Evolutionary conservation across 2,329 filamentous ascomycete genomes (phyloP), one percentile per base, ranked within the genome.

Genomic region (Pseudogymnoascus sp.): DNA sequence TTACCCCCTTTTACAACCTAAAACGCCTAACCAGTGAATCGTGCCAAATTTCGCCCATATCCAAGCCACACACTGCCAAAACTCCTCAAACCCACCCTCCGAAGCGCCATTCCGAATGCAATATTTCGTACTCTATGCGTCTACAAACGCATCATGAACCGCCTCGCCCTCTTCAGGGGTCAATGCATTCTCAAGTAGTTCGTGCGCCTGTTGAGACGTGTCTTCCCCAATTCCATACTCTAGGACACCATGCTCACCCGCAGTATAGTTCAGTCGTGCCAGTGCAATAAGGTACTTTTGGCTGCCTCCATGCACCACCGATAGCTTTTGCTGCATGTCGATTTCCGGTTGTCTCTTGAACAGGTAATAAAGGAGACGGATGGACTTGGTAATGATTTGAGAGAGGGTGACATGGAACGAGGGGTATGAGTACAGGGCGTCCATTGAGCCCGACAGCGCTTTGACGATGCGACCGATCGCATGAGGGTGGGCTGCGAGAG

Each of bases 251-350:
- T 91, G 88, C 65, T 96, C 91, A 60, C 28, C 31, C 21, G 86
- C 84, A 5, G 85, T 87, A 73, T 96, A 97, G 0, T 90, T 91
- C n/a, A 97, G 77, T 44, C 93, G 78, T 0, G 91, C 92, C 50
- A 99, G 77, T 1, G 86, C 85, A 8, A 97, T 83, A 1, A 95
- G 78, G 70, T 95, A 93, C 61, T 92, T 91, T 70, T 96, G 91
- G 61, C 85, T 84, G 0, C 87, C 90, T 2, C 91, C 90, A 4
- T 84, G 81, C 0, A 90, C 83, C 7, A 83, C 82, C 0, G 82
- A 80, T 4, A 96, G 78, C 73, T 93, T 95, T 59, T 83, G 81
- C 59, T 85, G 82, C 66, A 95, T 84, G 67, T 93, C 84, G 18
- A 87, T 79, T 23, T 79, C 76, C 18, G 88, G 82, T 71, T 92